These are phyloP conservation scores for Arthrobotrys entomopaga DNA, from an alignment of 2,329 filamentous ascomycete genomes.

Conservation along the genomic window DNA sequence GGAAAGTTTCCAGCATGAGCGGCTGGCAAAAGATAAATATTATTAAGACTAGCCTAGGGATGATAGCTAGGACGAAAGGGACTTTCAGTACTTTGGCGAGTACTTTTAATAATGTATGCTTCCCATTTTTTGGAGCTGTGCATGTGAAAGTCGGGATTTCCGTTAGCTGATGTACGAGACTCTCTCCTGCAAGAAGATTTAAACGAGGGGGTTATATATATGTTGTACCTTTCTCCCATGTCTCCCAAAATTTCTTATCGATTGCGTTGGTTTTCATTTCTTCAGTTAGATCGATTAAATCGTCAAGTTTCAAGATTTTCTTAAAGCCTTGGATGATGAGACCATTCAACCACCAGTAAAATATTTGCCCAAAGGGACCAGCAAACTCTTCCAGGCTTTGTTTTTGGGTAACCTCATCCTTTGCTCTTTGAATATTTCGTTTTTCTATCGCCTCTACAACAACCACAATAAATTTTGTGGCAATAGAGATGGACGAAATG, in stretches of 20 bases:
- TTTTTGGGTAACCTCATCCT: constrained; percentile 37
- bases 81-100: constrained; percentile 22
- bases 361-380: constrained; percentile 61
- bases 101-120: constrained; percentile 8
- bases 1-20: constrained; percentile 60
- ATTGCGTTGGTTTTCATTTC: constrained; percentile 61
- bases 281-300: constrained; percentile 57
- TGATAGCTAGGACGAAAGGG: constrained; percentile 57
- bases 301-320: constrained; percentile 30
- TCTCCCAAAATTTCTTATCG: constrained; percentile 63
- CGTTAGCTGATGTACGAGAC: not conserved
- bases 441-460: constrained; percentile 17
- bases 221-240: constrained; percentile 56
- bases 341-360: constrained; percentile 62
- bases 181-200: too few species aligned
- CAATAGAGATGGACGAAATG: constrained; percentile 11
- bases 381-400: constrained; percentile 61
- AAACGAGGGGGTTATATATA: too few species aligned
- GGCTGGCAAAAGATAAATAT: constrained; percentile 61
- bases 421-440: not conserved
- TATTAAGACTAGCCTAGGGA: constrained; percentile 58
- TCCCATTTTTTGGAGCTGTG: constrained; percentile 1
- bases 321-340: constrained; percentile 61
- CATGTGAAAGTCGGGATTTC: not conserved
- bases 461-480: constrained; percentile 19